Conservation (phyloP, 2,329 filamentous ascomycete species). For the Penicillium crustosum region DNA sequence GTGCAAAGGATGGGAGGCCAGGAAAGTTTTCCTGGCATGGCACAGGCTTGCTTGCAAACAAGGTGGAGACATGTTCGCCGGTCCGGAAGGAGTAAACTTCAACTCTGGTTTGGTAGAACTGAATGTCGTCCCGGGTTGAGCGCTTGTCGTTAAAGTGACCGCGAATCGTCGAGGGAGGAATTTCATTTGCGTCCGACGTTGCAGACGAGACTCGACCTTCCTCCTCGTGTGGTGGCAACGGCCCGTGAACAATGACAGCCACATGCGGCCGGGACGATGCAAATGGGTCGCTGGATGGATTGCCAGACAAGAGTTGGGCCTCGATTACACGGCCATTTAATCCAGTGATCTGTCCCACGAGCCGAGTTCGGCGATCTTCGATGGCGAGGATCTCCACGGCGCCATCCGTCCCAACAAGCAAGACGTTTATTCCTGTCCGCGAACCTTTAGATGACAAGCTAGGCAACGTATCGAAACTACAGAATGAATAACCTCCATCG, state of each 20-base stretch:
- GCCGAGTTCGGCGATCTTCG: conserved; percentile 68
- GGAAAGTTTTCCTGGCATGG: conserved; percentile 56
- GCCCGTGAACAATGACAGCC: conserved; percentile 77
- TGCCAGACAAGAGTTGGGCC: conserved; percentile 79
- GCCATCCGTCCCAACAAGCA: conserved; percentile 77
- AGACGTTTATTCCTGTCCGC: conserved; percentile 57
- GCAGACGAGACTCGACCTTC: conserved; percentile 34
- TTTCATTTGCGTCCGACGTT: conserved; percentile 39
- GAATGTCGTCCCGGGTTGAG: conserved; percentile 28
- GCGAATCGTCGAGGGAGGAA: conserved; percentile 29
- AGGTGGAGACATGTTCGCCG: conserved; percentile 67
- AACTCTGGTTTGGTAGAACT: conserved; percentile 76
- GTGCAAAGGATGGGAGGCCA: conserved; percentile 66
- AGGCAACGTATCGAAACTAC: conserved; percentile 72
- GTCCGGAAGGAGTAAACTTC: conserved; percentile 83
- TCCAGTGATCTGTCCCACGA: conserved; percentile 69
- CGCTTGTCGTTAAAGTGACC: conserved; percentile 23
- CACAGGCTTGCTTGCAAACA: conserved; percentile 69
- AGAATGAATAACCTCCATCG: conserved; percentile 69
- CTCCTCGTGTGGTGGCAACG: conserved; percentile 56
- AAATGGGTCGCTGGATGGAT: conserved; percentile 52
- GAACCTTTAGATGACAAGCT: conserved; percentile 46
- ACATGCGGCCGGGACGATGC: conserved; percentile 68
- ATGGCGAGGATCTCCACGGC: conserved; percentile 74
- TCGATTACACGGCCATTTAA: conserved; percentile 76